Evolutionary conservation across 805 yeast genomes (phyloP).

Genomic region (Candida pseudofarinosa): DNA sequence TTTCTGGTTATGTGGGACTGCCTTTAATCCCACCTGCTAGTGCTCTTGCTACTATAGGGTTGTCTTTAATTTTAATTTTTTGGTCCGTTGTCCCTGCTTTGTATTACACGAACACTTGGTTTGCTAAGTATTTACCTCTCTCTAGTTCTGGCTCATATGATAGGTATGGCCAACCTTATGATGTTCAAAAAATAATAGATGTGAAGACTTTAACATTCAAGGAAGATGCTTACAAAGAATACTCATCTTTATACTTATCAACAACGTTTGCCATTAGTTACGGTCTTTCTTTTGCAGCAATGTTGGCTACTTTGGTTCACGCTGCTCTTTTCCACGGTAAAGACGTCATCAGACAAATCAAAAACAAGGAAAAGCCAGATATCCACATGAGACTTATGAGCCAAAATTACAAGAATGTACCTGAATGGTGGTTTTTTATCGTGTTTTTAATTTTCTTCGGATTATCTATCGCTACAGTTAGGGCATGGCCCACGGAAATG

Average conservation of each 20-base stretch:
- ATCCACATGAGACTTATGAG: constrained; percentile 56
- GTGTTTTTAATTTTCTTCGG: constrained; percentile 28
- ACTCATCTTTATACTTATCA: constrained; percentile 63
- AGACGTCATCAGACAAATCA: constrained; percentile 38
- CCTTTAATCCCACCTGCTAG: constrained; percentile 63
- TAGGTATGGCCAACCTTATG: constrained; percentile 45
- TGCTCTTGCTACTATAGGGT: constrained; percentile 42
- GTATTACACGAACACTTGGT: constrained; percentile 56
- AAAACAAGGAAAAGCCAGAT: constrained; percentile 14
- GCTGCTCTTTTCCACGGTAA: constrained; percentile 53
- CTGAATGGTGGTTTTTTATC: constrained; percentile 41
- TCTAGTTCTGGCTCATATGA: constrained; percentile 44
- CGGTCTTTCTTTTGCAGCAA: constrained; percentile 57
- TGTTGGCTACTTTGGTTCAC: constrained; percentile 57
- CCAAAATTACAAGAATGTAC: constrained; percentile 34
- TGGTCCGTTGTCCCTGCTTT: constrained; percentile 55
- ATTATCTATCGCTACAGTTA: constrained; percentile 33
- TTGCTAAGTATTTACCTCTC: constrained; percentile 56
- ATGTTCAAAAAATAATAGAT: constrained; percentile 47
- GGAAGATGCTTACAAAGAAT: constrained; percentile 44
- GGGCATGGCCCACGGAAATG: constrained; percentile 40
- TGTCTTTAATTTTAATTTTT: constrained; percentile 30
- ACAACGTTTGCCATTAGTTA: constrained; percentile 57
- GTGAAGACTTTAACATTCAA: constrained; percentile 36
- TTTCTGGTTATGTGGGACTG: constrained; percentile 53